A percentile compares a stretch with the other conserved stretches of the same genome.
Evolutionary conservation across 1,284 basidiomycete genomes (phyloP).

Genomic region (Microbotryum violaceum): DNA sequence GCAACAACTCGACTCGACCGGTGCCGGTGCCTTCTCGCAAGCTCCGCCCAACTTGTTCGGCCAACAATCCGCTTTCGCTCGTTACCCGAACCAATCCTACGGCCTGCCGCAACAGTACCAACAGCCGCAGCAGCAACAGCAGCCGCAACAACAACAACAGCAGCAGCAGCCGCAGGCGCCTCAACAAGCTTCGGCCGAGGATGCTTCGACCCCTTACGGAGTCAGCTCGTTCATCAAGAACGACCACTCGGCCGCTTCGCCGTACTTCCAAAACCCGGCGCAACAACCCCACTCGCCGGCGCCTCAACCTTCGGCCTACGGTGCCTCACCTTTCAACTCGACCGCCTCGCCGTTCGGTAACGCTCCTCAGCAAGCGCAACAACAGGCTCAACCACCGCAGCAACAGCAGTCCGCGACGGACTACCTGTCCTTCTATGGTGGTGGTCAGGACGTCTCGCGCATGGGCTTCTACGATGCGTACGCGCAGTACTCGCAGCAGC

Average conservation of each 20-base stretch:
- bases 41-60: constrained; percentile 29
- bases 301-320: constrained; percentile 11
- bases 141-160: constrained; percentile 3
- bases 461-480: constrained; percentile 31
- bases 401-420: constrained; percentile 16
- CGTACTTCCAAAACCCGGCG: constrained; percentile 30
- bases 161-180: not conserved
- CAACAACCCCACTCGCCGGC: constrained; percentile 27
- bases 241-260: constrained; percentile 19
- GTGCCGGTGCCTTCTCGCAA: constrained; percentile 18
- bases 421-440: constrained; percentile 29
- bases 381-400: constrained; percentile 13
- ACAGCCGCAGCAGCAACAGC: not conserved
- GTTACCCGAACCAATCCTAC: constrained; percentile 20
- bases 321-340: not conserved
- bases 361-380: too few relatives aligned
- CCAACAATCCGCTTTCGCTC: constrained; percentile 25
- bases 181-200: not conserved
- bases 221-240: constrained; percentile 18
- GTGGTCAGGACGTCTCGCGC: constrained; percentile 16
- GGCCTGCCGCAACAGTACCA: constrained; percentile 21
- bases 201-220: constrained; percentile 7
- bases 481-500: constrained; percentile 13
- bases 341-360: too few relatives aligned
- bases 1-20: constrained; percentile 9